These are phyloP conservation scores for Sporothrix protearum DNA, from an alignment of 2,329 filamentous ascomycete species.

Conservation along the genomic window DNA sequence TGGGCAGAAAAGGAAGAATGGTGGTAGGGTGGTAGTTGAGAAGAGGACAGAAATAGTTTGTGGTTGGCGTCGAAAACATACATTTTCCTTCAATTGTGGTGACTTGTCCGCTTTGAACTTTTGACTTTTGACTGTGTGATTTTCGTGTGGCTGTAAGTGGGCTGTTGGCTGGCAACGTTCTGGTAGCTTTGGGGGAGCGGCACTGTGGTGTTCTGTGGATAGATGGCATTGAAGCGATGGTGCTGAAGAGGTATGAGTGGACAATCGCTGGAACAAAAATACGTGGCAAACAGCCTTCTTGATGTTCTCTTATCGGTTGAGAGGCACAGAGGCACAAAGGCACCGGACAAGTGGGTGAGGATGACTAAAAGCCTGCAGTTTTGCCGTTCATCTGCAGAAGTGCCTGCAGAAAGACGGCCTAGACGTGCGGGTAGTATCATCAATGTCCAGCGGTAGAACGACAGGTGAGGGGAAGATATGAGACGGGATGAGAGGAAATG, in stretches of 20 bases:
- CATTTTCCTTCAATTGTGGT: neutral
- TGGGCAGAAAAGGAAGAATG: neutral
- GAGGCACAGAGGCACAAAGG: too few species aligned
- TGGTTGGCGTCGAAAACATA: neutral
- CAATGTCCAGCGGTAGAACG: neutral
- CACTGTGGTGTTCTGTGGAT: neutral
- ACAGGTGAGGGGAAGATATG: neutral
- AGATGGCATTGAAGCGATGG: neutral
- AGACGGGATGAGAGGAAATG: neutral
- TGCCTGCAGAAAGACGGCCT: neutral
- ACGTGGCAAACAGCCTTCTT: neutral
- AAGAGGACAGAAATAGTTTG: too few species aligned
- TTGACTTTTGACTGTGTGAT: neutral
- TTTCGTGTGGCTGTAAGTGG: neutral
- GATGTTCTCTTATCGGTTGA: too few species aligned
- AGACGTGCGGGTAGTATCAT: neutral
- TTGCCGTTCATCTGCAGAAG: neutral
- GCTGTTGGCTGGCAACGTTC: neutral
- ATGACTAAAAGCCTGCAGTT: neutral
- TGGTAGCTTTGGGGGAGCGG: neutral
- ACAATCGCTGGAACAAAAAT: neutral
- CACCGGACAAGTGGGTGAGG: neutral
- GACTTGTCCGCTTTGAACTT: neutral
- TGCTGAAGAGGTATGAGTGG: neutral
- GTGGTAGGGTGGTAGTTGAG: neutral